These are phyloP conservation scores for Peribolospora baueri DNA, from an alignment of 768 basidiomycete species.

Conservation along the genomic window DNA sequence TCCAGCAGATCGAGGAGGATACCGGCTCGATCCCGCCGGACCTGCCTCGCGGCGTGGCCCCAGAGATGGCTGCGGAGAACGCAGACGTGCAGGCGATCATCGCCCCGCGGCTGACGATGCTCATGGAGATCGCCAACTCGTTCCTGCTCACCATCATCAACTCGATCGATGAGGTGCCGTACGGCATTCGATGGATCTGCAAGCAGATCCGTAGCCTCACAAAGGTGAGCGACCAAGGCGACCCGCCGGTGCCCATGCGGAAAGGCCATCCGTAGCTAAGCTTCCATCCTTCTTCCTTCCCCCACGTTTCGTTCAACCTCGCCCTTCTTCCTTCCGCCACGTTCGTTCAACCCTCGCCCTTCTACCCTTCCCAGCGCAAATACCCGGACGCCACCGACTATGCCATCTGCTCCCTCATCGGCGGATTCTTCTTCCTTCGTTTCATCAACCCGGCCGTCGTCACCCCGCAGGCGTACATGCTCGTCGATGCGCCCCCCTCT, in stretches of 20 bases:
- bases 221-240: slow-evolving; percentile 29
- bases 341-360: background rate
- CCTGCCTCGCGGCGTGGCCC: slow-evolving; percentile 74
- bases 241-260: too few species aligned
- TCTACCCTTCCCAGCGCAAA: slow-evolving; percentile 41
- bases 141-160: slow-evolving; percentile 96
- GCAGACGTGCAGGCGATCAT: slow-evolving; percentile 94
- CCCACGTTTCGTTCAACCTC: slow-evolving; percentile 13
- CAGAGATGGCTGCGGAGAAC: slow-evolving; percentile 84
- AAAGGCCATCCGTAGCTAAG: background rate
- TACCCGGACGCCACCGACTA: slow-evolving; percentile 98
- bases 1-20: slow-evolving; percentile 94
- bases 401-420: slow-evolving; percentile 92
- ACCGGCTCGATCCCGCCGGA: slow-evolving; percentile 74
- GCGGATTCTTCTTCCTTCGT: slow-evolving; percentile 97
- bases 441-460: slow-evolving; percentile 99
- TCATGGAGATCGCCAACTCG: slow-evolving; percentile 98
- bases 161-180: slow-evolving; percentile 92
- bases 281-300: background rate
- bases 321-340: background rate
- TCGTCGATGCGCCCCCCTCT: slow-evolving; percentile 75
- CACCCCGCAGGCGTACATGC: slow-evolving; percentile 98
- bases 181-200: slow-evolving; percentile 99
- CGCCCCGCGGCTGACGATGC: slow-evolving; percentile 84
- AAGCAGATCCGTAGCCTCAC: slow-evolving; percentile 96